A percentile compares a stretch with the other conserved stretches of the same genome.
Conservation (phyloP, 305 asterid species). For the Withania somnifera region DNA sequence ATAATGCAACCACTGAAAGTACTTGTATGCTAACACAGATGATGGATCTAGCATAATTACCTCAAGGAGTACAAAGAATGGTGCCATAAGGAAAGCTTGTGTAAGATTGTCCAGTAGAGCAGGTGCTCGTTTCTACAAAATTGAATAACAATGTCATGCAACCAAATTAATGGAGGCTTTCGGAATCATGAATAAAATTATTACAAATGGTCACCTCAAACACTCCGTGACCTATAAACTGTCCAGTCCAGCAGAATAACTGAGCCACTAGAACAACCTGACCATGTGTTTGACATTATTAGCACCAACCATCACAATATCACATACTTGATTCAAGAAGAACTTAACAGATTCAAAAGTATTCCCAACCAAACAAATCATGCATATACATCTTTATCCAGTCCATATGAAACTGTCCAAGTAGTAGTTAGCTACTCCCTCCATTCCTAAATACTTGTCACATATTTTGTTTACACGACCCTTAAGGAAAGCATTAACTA, state of each 20-base stretch:
- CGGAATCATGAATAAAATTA: background rate
- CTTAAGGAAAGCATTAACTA: too few species aligned
- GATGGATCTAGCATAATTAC: conserved; percentile 20
- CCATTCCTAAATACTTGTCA: too few species aligned
- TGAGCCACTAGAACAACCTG: conserved; percentile 84
- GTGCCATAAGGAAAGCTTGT: conserved; percentile 97
- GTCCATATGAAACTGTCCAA: background rate
- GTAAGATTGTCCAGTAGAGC: conserved; percentile 90
- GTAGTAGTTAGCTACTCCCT: too few species aligned
- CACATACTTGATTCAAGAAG: conserved; percentile 5
- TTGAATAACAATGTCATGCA: background rate
- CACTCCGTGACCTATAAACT: conserved; percentile 87
- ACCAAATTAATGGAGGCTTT: background rate
- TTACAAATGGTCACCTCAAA: conserved; percentile 54
- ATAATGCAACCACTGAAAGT: background rate
- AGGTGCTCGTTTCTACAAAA: conserved; percentile 85
- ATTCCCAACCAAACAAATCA: background rate
- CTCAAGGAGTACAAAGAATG: conserved; percentile 87
- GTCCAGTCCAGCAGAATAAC: conserved; percentile 86
- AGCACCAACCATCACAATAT: conserved; percentile 1
- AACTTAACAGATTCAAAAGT: background rate
- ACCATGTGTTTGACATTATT: background rate
- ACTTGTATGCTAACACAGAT: background rate
- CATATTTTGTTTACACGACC: too few species aligned
- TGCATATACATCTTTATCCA: background rate